Conservation (phyloP, 768 basidiomycete genomes). For the Lenzites betulinus region DNA sequence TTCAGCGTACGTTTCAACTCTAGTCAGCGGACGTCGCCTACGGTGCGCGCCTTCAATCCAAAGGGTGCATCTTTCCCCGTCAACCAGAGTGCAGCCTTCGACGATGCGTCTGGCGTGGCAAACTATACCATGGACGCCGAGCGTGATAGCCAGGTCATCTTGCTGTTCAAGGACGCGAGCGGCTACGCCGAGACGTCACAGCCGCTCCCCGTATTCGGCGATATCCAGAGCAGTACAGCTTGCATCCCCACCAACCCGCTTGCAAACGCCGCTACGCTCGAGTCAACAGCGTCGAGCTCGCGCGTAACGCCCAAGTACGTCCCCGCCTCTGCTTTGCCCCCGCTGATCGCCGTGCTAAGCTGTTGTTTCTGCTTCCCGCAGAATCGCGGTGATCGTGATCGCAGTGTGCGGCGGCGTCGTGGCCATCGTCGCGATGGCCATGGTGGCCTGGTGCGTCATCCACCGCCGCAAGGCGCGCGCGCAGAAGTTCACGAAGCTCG, state of each 20-base stretch:
- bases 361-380: constrained; percentile 24
- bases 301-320: constrained; percentile 8
- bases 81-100: constrained; percentile 22
- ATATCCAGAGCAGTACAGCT: constrained; percentile 24
- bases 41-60: constrained; percentile 41
- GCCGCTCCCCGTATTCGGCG: constrained; percentile 43
- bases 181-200: constrained; percentile 44
- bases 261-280: constrained; percentile 5
- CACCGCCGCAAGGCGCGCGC: constrained; percentile 36
- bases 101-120: constrained; percentile 38
- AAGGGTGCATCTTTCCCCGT: constrained; percentile 28
- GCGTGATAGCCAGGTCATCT: constrained; percentile 40
- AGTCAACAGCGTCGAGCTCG: background rate
- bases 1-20: constrained; percentile 49
- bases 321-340: background rate
- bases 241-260: constrained; percentile 29
- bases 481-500: constrained; percentile 28
- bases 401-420: constrained; percentile 42
- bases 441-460: constrained; percentile 46
- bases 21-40: constrained; percentile 36
- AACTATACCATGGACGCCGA: constrained; percentile 45
- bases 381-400: constrained; percentile 48
- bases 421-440: constrained; percentile 41
- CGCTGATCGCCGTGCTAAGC: background rate
- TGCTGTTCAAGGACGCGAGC: constrained; percentile 47